These are phyloP conservation scores for Acanthamoeba castellanii DNA, from an alignment of 208 protist genomes.

Conservation along the genomic window DNA sequence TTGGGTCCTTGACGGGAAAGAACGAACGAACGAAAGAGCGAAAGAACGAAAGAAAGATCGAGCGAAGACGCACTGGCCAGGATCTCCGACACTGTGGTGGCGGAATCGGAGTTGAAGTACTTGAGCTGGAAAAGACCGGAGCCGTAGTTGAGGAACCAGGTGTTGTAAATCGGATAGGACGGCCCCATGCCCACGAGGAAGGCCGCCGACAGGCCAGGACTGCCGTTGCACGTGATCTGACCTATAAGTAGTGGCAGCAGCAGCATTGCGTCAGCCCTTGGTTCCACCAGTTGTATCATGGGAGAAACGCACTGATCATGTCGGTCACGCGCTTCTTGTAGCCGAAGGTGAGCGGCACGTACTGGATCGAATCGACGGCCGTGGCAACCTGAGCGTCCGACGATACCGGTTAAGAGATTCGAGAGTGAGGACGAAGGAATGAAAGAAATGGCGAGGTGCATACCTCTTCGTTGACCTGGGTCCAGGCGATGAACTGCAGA, in stretches of 20 bases:
- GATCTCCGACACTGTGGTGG: not conserved
- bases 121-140: constrained; percentile 8
- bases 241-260: not conserved
- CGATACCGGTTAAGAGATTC: not conserved
- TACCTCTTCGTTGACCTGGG: constrained; percentile 44
- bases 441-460: not conserved
- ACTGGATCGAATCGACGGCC: not conserved
- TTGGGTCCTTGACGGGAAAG: not conserved
- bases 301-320: not conserved
- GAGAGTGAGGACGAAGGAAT: not conserved
- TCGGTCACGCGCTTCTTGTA: constrained; percentile 43
- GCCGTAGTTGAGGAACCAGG: not conserved
- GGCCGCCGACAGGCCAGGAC: not conserved
- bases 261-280: not conserved
- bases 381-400: not conserved
- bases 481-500: constrained; percentile 24
- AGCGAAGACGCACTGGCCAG: not conserved
- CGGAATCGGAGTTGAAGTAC: constrained; percentile 1
- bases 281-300: too few relatives aligned
- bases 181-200: constrained; percentile 9
- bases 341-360: constrained; percentile 12
- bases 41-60: not conserved
- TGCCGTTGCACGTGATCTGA: not conserved
- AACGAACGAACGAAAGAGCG: not conserved
- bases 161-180: constrained; percentile 17